A percentile compares a stretch with the other conserved stretches of the same genome.
phyloP scores from a whole-genome alignment of 331 rosid species.

The Spiraea crenata region DNA sequence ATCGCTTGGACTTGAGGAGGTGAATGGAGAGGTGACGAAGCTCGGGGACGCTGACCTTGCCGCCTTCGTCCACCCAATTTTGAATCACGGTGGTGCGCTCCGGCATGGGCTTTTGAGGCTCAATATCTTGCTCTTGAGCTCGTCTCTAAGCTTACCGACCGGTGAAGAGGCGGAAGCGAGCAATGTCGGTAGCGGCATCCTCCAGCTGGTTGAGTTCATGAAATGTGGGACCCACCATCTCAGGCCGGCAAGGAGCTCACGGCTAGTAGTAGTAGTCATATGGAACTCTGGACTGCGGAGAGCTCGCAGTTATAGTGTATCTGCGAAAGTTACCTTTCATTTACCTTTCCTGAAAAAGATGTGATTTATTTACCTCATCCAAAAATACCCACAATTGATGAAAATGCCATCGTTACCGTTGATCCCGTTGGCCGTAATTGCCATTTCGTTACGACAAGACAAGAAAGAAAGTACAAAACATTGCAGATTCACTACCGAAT shows the following conservation, averaged over 20 bases:
- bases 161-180: conserved; percentile 11
- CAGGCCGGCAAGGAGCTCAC: conserved; percentile 28
- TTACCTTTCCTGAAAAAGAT: too few relatives aligned
- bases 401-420: too few relatives aligned
- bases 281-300: conserved; percentile 2
- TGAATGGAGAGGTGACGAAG: conserved; percentile 47
- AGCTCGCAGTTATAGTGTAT: too few relatives aligned
- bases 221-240: conserved; percentile 28
- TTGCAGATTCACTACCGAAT: too few relatives aligned
- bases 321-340: too few relatives aligned
- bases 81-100: conserved; percentile 43
- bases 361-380: too few relatives aligned
- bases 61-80: conserved; percentile 39
- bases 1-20: conserved; percentile 52
- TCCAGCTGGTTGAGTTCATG: conserved; percentile 1
- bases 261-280: conserved; percentile 47
- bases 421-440: too few relatives aligned
- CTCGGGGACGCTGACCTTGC: conserved; percentile 36
- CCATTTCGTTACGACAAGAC: too few relatives aligned
- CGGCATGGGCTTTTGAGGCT: conserved; percentile 21
- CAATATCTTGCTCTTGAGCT: conserved; percentile 35
- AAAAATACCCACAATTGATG: too few relatives aligned
- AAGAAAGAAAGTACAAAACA: too few relatives aligned
- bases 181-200: conserved; percentile 24
- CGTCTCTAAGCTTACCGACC: conserved; percentile 1